Evolutionary conservation across 2,329 filamentous ascomycete genomes (phyloP).

Genomic region (Paraphaeosphaeria sporulosa): DNA sequence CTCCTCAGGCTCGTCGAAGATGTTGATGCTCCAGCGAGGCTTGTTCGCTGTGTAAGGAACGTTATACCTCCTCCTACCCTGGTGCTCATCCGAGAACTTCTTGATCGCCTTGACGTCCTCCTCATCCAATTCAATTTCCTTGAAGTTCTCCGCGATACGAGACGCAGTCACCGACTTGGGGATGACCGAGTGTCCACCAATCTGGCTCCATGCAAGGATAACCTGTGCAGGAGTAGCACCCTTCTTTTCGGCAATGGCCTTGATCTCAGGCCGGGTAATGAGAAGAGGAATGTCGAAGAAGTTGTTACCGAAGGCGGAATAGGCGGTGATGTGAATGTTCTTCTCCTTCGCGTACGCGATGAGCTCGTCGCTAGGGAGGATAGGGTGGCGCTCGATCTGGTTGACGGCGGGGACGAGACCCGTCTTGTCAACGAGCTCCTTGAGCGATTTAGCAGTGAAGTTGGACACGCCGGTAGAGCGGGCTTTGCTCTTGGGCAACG

Average conservation of each 20-base stretch:
- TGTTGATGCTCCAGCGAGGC: conserved; percentile 37
- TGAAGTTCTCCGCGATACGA: conserved; percentile 39
- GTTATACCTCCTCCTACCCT: conserved; percentile 36
- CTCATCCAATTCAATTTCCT: conserved; percentile 36
- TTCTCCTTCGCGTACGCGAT: conserved; percentile 39
- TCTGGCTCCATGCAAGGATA: conserved; percentile 86
- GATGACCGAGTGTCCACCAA: conserved; percentile 54
- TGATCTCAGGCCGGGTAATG: conserved; percentile 74
- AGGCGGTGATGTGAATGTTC: conserved; percentile 43
- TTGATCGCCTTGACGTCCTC: conserved; percentile 34
- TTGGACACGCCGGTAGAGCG: conserved; percentile 43
- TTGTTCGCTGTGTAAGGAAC: conserved; percentile 54
- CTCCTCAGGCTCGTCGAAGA: conserved; percentile 44
- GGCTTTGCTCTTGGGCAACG: conserved; percentile 48
- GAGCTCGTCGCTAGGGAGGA: conserved; percentile 39
- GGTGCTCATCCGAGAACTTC: conserved; percentile 61
- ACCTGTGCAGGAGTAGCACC: conserved; percentile 77
- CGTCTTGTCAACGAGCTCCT: conserved; percentile 62
- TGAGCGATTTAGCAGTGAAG: conserved; percentile 50
- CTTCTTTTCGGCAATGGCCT: conserved; percentile 68
- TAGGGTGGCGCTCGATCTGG: conserved; percentile 43
- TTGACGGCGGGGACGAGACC: conserved; percentile 38
- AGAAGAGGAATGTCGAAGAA: conserved; percentile 63
- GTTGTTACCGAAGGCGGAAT: conserved; percentile 54
- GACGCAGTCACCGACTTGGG: conserved; percentile 38